Percentiles rank a stretch among this genome's conserved stretches.
Conservation (phyloP, 345 rosid genomes). For the Physaria fendleri region DNA sequence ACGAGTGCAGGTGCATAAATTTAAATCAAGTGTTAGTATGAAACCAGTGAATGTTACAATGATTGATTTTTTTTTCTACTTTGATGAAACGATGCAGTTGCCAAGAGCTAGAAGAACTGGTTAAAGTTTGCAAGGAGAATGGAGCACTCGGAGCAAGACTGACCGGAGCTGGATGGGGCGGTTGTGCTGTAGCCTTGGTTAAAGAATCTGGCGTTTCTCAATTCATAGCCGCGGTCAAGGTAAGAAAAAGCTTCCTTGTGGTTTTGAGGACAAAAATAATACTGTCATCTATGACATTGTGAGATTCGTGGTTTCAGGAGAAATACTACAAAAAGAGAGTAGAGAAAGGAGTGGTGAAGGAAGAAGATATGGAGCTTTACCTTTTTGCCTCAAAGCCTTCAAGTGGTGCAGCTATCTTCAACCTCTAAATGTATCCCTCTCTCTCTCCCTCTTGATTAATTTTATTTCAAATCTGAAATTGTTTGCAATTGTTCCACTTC, state of each 20-base stretch:
- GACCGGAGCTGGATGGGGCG: constrained; percentile 99
- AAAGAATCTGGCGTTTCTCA: constrained; percentile 71
- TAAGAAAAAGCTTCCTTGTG: constrained; percentile 5
- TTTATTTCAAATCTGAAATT: not conserved
- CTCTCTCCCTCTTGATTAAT: not conserved
- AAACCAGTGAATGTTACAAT: not conserved
- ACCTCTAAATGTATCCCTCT: constrained; percentile 41
- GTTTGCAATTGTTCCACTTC: not conserved
- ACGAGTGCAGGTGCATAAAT: constrained; percentile 79
- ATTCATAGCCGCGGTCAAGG: constrained; percentile 84
- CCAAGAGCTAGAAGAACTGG: constrained; percentile 94
- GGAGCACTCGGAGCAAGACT: constrained; percentile 94
- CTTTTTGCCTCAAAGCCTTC: constrained; percentile 97
- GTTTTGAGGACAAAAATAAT: not conserved
- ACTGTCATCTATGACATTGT: not conserved
- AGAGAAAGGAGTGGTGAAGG: constrained; percentile 58
- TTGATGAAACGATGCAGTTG: constrained; percentile 43
- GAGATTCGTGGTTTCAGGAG: constrained; percentile 39
- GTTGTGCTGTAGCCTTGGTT: constrained; percentile 88
- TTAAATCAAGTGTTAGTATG: not conserved
- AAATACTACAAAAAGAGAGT: constrained; percentile 71
- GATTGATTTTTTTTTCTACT: not conserved
- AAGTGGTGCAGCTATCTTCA: constrained; percentile 94
- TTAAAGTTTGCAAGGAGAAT: constrained; percentile 51
- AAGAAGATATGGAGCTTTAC: constrained; percentile 73